These are phyloP conservation scores for Botryosphaeria dothidea DNA, from an alignment of 2,329 filamentous ascomycete genomes.

Conservation along the genomic window DNA sequence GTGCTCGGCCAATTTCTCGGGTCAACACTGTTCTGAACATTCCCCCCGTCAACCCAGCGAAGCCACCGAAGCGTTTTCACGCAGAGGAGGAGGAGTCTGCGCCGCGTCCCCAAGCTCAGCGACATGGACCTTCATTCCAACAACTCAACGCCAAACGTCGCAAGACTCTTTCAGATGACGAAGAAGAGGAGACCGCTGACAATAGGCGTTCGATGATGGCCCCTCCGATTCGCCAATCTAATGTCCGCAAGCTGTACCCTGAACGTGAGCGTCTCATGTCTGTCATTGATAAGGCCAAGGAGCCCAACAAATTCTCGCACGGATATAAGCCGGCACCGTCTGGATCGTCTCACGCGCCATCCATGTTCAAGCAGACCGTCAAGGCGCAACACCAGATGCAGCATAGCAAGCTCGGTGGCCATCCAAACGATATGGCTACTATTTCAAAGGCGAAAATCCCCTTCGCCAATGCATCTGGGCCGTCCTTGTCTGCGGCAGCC, in stretches of 20 bases:
- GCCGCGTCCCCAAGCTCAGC: conserved; percentile 55
- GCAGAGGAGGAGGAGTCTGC: conserved; percentile 60
- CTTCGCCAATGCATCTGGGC: conserved; percentile 72
- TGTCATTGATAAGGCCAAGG: conserved; percentile 20
- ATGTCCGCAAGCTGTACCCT: conserved; percentile 64
- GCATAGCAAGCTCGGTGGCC: conserved; percentile 63
- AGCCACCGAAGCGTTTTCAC: conserved; percentile 72
- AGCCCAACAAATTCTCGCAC: conserved; percentile 63
- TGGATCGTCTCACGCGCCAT: conserved; percentile 43
- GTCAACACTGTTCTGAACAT: conserved; percentile 63
- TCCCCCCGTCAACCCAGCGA: conserved; percentile 64
- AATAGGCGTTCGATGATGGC: conserved; percentile 71
- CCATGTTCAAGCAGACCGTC: conserved; percentile 66
- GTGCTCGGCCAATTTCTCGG: conserved; percentile 58
- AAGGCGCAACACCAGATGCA: conserved; percentile 66
- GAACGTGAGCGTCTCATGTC: conserved; percentile 21
- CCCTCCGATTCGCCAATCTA: conserved; percentile 81
- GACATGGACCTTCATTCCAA: conserved; percentile 52
- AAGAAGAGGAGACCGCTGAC: conserved; percentile 61
- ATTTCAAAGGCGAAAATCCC: conserved; percentile 86
- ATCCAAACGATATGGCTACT: conserved; percentile 82
- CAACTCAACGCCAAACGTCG: conserved; percentile 77
- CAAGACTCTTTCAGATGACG: conserved; percentile 66
- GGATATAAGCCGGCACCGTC: conserved; percentile 64
- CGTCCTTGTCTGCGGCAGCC: conserved; percentile 4